Percentiles rank a stretch among this genome's conserved stretches.
Conservation (phyloP, 2,329 filamentous ascomycete genomes). For the Tolypocladium guangdongense region DNA sequence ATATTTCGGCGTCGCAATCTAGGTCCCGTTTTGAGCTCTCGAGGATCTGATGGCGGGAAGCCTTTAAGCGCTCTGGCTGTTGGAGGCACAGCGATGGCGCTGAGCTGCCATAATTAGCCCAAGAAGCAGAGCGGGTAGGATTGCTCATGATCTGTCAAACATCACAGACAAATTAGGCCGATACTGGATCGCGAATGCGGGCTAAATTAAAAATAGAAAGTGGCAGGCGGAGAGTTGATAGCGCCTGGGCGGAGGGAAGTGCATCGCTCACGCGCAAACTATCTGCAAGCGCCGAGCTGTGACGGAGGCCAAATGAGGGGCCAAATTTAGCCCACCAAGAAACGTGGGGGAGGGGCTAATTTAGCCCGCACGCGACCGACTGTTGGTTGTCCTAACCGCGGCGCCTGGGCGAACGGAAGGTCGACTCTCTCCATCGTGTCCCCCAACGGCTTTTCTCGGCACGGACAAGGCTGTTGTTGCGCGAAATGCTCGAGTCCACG, state of each 20-base stretch:
- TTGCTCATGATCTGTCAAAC: neutral
- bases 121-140: neutral
- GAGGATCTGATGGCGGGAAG: neutral
- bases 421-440: neutral
- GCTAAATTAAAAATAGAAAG: slow-evolving; percentile 26
- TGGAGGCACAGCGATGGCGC: neutral
- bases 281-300: neutral
- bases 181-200: slow-evolving; percentile 9
- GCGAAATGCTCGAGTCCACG: neutral
- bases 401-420: neutral
- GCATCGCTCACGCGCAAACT: neutral
- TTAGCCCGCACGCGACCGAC: neutral
- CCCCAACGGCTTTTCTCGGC: neutral
- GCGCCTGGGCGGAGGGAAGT: neutral
- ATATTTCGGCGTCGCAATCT: neutral
- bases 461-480: neutral
- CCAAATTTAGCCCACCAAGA: slow-evolving; percentile 9
- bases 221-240: neutral
- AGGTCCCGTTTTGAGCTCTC: neutral
- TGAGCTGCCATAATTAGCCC: neutral
- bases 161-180: slow-evolving; percentile 5
- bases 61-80: neutral
- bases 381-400: neutral
- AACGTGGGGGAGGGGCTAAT: slow-evolving; percentile 6
- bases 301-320: neutral